Percentiles rank a stretch among this genome's conserved stretches.
These are phyloP conservation scores for Blastocystis sp. DNA, from an alignment of 352 stramenopile genomes.

Conservation along the genomic window DNA sequence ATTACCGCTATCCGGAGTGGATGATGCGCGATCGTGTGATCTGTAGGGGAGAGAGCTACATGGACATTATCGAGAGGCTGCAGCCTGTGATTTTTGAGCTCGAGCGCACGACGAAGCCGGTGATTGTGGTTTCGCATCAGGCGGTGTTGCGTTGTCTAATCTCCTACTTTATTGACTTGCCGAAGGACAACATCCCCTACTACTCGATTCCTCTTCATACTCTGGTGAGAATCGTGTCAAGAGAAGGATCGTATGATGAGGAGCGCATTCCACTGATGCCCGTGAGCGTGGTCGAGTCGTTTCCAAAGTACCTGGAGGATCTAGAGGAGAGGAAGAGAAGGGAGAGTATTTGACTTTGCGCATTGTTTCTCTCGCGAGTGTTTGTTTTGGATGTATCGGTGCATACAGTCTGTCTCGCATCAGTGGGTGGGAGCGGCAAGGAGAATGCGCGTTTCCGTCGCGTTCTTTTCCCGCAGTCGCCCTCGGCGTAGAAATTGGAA, in stretches of 20 bases:
- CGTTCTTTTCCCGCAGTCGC: background rate
- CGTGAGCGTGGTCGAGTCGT: slow-evolving; percentile 12
- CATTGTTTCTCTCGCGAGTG: background rate
- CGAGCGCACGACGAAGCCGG: slow-evolving; percentile 86
- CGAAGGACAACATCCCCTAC: slow-evolving; percentile 85
- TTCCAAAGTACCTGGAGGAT: slow-evolving; percentile 19
- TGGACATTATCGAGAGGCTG: slow-evolving; percentile 91
- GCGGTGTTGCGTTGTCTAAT: slow-evolving; percentile 90
- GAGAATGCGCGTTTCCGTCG: background rate
- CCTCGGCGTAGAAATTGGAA: background rate
- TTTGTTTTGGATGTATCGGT: background rate
- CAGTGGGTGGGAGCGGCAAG: background rate
- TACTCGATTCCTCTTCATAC: slow-evolving; percentile 74
- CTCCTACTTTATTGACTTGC: slow-evolving; percentile 90
- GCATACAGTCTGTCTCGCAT: background rate
- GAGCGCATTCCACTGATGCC: slow-evolving; percentile 59
- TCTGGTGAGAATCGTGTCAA: slow-evolving; percentile 42
- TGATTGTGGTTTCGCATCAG: slow-evolving; percentile 87
- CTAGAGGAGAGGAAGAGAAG: slow-evolving; percentile 64
- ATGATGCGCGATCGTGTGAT: background rate
- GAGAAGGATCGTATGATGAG: slow-evolving; percentile 64
- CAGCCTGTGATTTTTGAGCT: slow-evolving; percentile 93
- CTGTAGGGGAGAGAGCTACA: slow-evolving; percentile 87
- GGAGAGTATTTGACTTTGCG: background rate
- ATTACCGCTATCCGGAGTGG: slow-evolving; percentile 71